Evolutionary conservation across 257 asterid genomes (phyloP).

Genomic region (Forsythia suspensa): DNA sequence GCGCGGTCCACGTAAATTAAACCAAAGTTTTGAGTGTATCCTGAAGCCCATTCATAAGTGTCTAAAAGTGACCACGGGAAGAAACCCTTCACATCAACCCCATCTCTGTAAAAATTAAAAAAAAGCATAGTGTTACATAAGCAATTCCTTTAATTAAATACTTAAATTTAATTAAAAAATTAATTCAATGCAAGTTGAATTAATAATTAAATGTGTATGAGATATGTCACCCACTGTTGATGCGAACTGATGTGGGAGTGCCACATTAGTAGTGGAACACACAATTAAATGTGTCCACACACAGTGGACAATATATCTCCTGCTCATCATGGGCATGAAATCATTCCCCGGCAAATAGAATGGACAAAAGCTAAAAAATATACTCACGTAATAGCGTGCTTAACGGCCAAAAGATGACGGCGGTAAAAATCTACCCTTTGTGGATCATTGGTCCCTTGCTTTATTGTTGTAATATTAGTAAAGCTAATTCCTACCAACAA

Average conservation of each 20-base stretch:
- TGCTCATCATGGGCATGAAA: too few species aligned
- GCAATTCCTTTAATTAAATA: too few species aligned
- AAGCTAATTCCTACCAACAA: slow-evolving; percentile 24
- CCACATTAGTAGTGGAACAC: too few species aligned
- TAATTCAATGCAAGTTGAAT: too few species aligned
- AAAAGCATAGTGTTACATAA: background rate
- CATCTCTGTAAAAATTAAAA: background rate
- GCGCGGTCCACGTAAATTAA: slow-evolving; percentile 36
- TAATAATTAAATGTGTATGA: too few species aligned
- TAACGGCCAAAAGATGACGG: slow-evolving; percentile 39
- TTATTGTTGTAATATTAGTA: slow-evolving; percentile 1
- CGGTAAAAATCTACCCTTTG: slow-evolving; percentile 36
- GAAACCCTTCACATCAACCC: slow-evolving; percentile 42
- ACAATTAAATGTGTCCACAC: too few species aligned
- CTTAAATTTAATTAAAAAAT: too few species aligned
- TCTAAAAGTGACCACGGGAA: slow-evolving; percentile 55
- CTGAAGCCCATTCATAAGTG: slow-evolving; percentile 43
- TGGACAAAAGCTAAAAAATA: background rate
- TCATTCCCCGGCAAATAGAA: background rate
- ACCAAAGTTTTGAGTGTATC: slow-evolving; percentile 39
- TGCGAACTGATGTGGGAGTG: too few species aligned
- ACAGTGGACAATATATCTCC: too few species aligned
- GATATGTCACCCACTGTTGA: too few species aligned
- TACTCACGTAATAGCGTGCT: slow-evolving; percentile 37
- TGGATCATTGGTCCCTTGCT: slow-evolving; percentile 17